A percentile compares a stretch with the other conserved stretches of the same genome.
Evolutionary conservation across 345 rosid genomes (phyloP).

Genomic region (Boechera divaricarpa): DNA sequence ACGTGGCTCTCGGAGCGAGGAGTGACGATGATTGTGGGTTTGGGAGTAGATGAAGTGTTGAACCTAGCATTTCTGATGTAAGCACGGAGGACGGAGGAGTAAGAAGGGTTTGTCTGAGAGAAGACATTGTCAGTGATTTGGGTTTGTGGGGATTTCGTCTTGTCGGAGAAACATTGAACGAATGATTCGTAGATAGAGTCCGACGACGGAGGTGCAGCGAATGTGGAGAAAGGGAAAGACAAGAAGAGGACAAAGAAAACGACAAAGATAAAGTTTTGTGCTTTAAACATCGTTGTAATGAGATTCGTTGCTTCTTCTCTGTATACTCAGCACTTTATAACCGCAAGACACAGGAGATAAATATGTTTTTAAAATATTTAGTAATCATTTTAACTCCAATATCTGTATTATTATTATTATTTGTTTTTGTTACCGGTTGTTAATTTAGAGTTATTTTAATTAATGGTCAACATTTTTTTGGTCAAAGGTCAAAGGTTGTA

Average conservation of each 20-base stretch:
- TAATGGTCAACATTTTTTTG: too few relatives aligned
- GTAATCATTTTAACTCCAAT: not conserved
- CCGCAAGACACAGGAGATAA: not conserved
- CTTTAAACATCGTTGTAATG: slow-evolving; percentile 9
- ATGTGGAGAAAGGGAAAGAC: slow-evolving; percentile 10
- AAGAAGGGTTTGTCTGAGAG: slow-evolving; percentile 48
- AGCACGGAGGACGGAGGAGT: slow-evolving; percentile 52
- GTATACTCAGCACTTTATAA: slow-evolving; percentile 17
- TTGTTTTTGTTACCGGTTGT: too few relatives aligned
- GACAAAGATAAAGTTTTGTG: slow-evolving; percentile 2
- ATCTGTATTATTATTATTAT: not conserved
- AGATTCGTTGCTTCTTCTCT: slow-evolving; percentile 10
- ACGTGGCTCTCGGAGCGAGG: slow-evolving; percentile 58
- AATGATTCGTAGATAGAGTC: slow-evolving; percentile 46
- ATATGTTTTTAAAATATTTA: not conserved
- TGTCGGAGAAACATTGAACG: slow-evolving; percentile 44
- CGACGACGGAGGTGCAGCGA: slow-evolving; percentile 34
- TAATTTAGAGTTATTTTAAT: too few relatives aligned
- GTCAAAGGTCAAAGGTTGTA: not conserved
- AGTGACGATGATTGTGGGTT: slow-evolving; percentile 61
- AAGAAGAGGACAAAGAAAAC: slow-evolving; percentile 17
- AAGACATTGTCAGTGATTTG: slow-evolving; percentile 46
- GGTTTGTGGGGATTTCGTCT: slow-evolving; percentile 35
- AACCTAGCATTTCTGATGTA: slow-evolving; percentile 66
- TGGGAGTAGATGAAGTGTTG: slow-evolving; percentile 53